phyloP scores from a whole-genome alignment of 2,329 filamentous ascomycete genomes.

The Neoascochyta sp. region DNA sequence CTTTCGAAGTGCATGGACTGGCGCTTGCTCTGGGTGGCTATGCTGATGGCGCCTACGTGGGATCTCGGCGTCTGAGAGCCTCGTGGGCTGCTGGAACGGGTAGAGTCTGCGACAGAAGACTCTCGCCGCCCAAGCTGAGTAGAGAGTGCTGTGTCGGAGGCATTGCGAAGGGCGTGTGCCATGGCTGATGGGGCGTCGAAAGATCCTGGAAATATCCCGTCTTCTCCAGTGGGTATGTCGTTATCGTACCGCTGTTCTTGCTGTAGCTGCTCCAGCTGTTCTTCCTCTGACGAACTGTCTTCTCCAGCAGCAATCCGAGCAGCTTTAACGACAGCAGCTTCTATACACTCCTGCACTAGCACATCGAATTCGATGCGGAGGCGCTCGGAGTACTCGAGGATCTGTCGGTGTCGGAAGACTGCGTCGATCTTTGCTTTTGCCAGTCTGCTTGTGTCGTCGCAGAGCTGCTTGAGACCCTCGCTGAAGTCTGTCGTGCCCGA shows the following conservation, averaged over 20 bases:
- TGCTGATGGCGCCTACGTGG: constrained; percentile 58
- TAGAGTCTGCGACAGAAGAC: constrained; percentile 68
- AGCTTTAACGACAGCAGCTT: constrained; percentile 85
- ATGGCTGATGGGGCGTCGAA: constrained; percentile 57
- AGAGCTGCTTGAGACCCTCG: constrained; percentile 81
- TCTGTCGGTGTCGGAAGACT: constrained; percentile 83
- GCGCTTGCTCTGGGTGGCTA: constrained; percentile 64
- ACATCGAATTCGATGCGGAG: constrained; percentile 92
- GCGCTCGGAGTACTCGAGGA: constrained; percentile 92
- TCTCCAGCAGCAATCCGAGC: constrained; percentile 82
- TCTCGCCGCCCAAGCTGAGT: constrained; percentile 47
- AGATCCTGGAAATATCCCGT: constrained; percentile 58
- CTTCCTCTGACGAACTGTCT: constrained; percentile 68
- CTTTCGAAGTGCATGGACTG: constrained; percentile 78
- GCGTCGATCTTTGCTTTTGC: constrained; percentile 89
- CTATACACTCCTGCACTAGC: constrained; percentile 91
- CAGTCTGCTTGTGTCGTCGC: constrained; percentile 80
- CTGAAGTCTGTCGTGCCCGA: constrained; percentile 90
- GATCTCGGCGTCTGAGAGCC: constrained; percentile 90
- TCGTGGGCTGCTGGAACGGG: constrained; percentile 81
- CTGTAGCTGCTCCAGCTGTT: constrained; percentile 46
- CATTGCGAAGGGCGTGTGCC: constrained; percentile 54
- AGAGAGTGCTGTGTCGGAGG: constrained; percentile 49
- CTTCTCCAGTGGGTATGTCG: constrained; percentile 45
- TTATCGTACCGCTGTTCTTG: constrained; percentile 35